Base-by-base conservation (phyloP, 176 grass and related monocot genomes). In the Oryza glumipatula region DNA sequence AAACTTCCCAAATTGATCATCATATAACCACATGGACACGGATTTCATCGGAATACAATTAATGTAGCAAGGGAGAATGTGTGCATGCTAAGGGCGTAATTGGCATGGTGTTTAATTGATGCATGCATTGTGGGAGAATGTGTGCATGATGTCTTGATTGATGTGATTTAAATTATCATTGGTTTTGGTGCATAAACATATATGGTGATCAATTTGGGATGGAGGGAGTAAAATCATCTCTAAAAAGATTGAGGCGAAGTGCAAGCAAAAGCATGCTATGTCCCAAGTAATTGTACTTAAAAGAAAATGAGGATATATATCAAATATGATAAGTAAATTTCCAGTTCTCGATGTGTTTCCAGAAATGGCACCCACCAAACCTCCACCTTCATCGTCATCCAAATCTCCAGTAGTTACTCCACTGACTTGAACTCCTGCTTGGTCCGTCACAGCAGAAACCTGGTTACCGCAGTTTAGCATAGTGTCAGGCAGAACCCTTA, bases 381-480 rank as follows among this genome's bases (percentile, higher is more conserved):
- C 96, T 81, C 91, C 96, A 81, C 91, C 94, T 88, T 99, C 97
- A 77, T 99, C 97, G 67, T 99, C 97, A 82, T 99, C 97, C 72
- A 99, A 92, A 91, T 99, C 97, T 81, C 87, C 97, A 51, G 91
- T 26, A 41, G 89, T 89, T 86, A 91, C 76, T 33, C 86, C 86
- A 91, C 36, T 80, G 68, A 76, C 90, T 95, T 92, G 96, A 23
- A 91, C 32, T 69, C 87, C 89, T 9, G n/a, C 73, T 87, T 99
- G 93, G 64, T 99, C 97, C 10, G 94, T 99, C 75, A 99, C 97
- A 84, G 88, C 91, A 52, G 94, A 99, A 89, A 99, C 94, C 97
- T 99, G 68, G 44, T 82, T 46, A 85, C 32, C 86, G 36, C 36
- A 58, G 17, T 30, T 83, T 67, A 80, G 11, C 4, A 67, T 83